Percentiles rank a stretch among this genome's conserved stretches.
Evolutionary conservation across 345 rosid species (phyloP).

Genomic region (Kandelia obovata): DNA sequence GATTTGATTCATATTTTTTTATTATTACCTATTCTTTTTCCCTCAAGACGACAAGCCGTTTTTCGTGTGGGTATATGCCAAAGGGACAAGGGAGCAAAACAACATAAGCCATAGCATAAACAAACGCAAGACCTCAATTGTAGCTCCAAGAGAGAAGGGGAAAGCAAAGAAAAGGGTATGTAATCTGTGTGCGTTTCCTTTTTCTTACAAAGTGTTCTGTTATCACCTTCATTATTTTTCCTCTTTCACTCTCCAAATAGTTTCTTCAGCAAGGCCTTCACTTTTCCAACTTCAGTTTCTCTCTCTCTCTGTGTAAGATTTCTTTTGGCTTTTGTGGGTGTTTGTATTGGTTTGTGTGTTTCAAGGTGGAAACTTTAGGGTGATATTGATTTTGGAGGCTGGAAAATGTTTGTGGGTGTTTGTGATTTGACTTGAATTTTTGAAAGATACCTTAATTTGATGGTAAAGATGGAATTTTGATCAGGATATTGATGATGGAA

Average conservation of each 20-base stretch:
- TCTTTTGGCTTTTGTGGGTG: background rate
- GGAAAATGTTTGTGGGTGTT: constrained; percentile 7
- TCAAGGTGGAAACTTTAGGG: background rate
- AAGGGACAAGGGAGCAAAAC: background rate
- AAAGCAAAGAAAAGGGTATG: constrained; percentile 2
- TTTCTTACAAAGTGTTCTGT: background rate
- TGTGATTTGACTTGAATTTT: background rate
- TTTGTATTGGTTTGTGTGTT: background rate
- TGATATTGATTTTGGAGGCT: background rate
- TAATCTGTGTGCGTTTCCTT: background rate
- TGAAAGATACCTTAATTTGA: background rate
- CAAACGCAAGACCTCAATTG: constrained; percentile 5
- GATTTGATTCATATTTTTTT: no score
- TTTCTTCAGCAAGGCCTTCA: background rate
- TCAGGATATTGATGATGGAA: background rate
- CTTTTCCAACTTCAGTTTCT: background rate
- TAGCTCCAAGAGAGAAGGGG: constrained; percentile 16
- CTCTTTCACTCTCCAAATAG: background rate
- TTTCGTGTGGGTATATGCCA: background rate
- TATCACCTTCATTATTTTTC: background rate
- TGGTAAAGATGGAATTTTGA: background rate
- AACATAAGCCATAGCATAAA: background rate
- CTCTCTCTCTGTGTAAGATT: background rate
- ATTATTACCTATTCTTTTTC: no score
- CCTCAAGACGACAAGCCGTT: background rate